Evolutionary conservation across 2,329 filamentous ascomycete species (phyloP).

Genomic region (Camptophora hylomeconis): DNA sequence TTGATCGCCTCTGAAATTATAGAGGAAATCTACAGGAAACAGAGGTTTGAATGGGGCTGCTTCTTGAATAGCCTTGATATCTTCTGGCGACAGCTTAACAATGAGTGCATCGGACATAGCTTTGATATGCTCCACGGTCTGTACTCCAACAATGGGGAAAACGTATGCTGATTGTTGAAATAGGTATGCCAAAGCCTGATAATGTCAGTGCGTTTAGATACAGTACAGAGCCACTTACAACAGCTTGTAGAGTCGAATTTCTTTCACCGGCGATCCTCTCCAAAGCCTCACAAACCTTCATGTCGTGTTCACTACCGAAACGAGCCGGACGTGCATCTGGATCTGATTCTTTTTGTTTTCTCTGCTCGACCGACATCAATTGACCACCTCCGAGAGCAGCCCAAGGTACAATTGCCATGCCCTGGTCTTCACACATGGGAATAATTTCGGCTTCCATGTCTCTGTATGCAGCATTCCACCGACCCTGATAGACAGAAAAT

Average conservation of each 20-base stretch:
- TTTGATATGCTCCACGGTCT: conserved; percentile 39
- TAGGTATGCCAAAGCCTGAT: conserved; percentile 39
- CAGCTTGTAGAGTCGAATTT: conserved; percentile 4
- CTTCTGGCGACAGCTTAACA: conserved; percentile 36
- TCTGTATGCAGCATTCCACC: conserved; percentile 46
- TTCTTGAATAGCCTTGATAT: conserved; percentile 41
- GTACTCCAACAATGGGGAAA: conserved; percentile 40
- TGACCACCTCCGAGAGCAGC: conserved; percentile 38
- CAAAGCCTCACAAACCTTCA: conserved; percentile 9
- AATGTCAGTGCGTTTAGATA: not conserved
- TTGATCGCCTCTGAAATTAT: not conserved
- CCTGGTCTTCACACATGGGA: conserved; percentile 49
- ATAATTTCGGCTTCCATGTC: conserved; percentile 57
- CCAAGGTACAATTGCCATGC: conserved; percentile 47
- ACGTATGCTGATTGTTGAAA: conserved; percentile 39
- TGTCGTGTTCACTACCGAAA: conserved; percentile 4
- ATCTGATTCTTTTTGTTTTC: conserved; percentile 20
- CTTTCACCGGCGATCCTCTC: conserved; percentile 10
- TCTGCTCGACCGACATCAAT: conserved; percentile 30
- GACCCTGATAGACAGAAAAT: conserved; percentile 57
- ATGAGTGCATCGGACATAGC: conserved; percentile 43
- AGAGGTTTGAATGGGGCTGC: conserved; percentile 41
- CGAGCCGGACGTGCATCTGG: conserved; percentile 10
- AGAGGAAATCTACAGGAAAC: conserved; percentile 30
- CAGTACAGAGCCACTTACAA: conserved; percentile 6